Percentiles rank a stretch among this genome's conserved stretches.
Evolutionary conservation across 2,329 filamentous ascomycete genomes (phyloP).

Genomic region (Colletotrichum sp.): DNA sequence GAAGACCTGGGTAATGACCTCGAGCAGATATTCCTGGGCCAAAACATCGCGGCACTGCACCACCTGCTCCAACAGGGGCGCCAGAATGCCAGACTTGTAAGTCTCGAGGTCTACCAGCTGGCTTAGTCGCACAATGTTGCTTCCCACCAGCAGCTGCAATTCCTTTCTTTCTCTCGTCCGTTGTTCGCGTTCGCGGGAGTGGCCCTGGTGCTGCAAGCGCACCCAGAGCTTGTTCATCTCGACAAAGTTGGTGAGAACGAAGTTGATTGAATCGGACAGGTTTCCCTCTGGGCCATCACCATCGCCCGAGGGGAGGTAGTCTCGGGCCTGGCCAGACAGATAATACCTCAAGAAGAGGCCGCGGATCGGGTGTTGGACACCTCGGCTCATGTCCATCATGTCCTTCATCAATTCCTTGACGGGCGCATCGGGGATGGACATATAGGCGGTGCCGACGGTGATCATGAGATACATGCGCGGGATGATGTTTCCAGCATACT

Average conservation of each 20-base stretch:
- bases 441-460: constrained; percentile 98
- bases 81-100: constrained; percentile 90
- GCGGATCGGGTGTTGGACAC: constrained; percentile 95
- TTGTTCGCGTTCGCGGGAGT: constrained; percentile 92
- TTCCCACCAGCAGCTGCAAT: constrained; percentile 92
- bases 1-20: constrained; percentile 99
- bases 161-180: constrained; percentile 94
- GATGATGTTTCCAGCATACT: constrained; percentile 98
- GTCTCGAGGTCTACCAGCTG: constrained; percentile 94
- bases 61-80: constrained; percentile 91
- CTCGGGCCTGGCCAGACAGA: constrained; percentile 90
- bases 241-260: constrained; percentile 97
- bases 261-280: constrained; percentile 96
- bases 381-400: constrained; percentile 99
- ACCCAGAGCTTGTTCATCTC: constrained; percentile 99
- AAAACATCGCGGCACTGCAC: constrained; percentile 97
- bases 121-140: constrained; percentile 93
- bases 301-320: constrained; percentile 80
- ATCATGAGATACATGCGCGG: constrained; percentile 98
- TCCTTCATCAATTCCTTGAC: constrained; percentile 99
- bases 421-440: constrained; percentile 96
- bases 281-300: constrained; percentile 95
- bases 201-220: constrained; percentile 93
- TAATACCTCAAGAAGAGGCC: constrained; percentile 97
- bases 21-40: constrained; percentile 94